Conservation (phyloP, 768 basidiomycete species). For the Boletus subparvulus region DNA sequence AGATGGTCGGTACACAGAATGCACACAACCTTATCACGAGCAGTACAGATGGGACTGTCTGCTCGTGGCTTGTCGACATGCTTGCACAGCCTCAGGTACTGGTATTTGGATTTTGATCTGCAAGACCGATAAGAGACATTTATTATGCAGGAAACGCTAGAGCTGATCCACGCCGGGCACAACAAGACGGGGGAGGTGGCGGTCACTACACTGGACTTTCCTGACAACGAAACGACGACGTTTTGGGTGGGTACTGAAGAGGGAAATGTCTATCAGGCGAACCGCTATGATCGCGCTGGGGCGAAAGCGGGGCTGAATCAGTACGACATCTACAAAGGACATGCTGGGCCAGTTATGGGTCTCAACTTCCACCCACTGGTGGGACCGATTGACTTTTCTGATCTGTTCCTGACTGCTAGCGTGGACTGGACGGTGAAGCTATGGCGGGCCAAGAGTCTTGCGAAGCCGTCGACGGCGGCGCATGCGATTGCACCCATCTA, state of each 20-base stretch:
- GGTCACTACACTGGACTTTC: conserved; percentile 91
- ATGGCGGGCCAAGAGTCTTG: conserved; percentile 81
- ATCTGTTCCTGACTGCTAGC: conserved; percentile 88
- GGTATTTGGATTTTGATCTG: neutral
- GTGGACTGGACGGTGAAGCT: conserved; percentile 99
- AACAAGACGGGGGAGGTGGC: conserved; percentile 97
- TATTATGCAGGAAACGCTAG: conserved; percentile 78
- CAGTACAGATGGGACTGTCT: conserved; percentile 95
- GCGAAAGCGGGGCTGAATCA: conserved; percentile 95
- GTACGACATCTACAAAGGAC: conserved; percentile 89
- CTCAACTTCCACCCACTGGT: conserved; percentile 91
- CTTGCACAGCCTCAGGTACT: conserved; percentile 92
- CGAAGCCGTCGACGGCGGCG: conserved; percentile 66
- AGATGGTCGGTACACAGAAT: conserved; percentile 98
- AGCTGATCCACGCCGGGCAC: conserved; percentile 84
- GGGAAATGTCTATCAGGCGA: conserved; percentile 94
- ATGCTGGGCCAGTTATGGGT: conserved; percentile 91
- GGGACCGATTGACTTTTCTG: conserved; percentile 92
- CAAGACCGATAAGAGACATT: neutral
- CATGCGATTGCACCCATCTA: conserved; percentile 69
- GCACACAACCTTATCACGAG: conserved; percentile 96
- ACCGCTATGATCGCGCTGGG: conserved; percentile 95
- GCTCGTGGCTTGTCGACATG: conserved; percentile 99
- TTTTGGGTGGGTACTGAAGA: conserved; percentile 99
- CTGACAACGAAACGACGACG: conserved; percentile 92